Conservation (phyloP, 495 filamentous ascomycete species). For the Filosporella fistucella region DNA sequence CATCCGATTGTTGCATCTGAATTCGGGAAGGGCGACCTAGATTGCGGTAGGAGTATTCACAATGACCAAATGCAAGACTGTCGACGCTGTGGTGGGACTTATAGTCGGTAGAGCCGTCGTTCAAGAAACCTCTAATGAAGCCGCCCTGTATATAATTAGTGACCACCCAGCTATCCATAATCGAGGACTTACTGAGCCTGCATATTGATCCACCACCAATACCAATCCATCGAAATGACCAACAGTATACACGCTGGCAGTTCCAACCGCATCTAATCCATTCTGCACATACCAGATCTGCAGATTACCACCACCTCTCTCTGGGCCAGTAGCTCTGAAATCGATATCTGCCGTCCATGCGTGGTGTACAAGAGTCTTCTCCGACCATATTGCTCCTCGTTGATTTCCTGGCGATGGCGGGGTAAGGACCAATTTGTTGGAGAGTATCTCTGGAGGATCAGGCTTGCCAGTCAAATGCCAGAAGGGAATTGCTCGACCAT, state of each 20-base stretch:
- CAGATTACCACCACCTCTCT: slow-evolving; percentile 82
- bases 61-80: slow-evolving; percentile 88
- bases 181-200: slow-evolving; percentile 52
- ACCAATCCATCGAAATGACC: slow-evolving; percentile 82
- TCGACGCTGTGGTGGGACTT: slow-evolving; percentile 74
- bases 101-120: slow-evolving; percentile 83
- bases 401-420: slow-evolving; percentile 83
- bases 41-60: slow-evolving; percentile 87
- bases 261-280: slow-evolving; percentile 57
- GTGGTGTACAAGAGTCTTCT: slow-evolving; percentile 50
- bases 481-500: slow-evolving; percentile 16
- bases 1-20: slow-evolving; percentile 61
- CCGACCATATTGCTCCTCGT: slow-evolving; percentile 77
- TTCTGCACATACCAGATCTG: slow-evolving; percentile 88
- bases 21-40: slow-evolving; percentile 76
- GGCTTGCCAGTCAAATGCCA: slow-evolving; percentile 62
- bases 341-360: slow-evolving; percentile 80
- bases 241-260: slow-evolving; percentile 76
- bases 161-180: slow-evolving; percentile 12
- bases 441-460: slow-evolving; percentile 68
- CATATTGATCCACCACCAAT: slow-evolving; percentile 82
- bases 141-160: slow-evolving; percentile 50
- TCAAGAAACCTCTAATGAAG: slow-evolving; percentile 85
- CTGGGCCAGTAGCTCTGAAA: slow-evolving; percentile 82
- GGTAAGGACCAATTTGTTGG: slow-evolving; percentile 88